phyloP scores from a whole-genome alignment of 306 rosid species.

The Trifolium dubium region DNA sequence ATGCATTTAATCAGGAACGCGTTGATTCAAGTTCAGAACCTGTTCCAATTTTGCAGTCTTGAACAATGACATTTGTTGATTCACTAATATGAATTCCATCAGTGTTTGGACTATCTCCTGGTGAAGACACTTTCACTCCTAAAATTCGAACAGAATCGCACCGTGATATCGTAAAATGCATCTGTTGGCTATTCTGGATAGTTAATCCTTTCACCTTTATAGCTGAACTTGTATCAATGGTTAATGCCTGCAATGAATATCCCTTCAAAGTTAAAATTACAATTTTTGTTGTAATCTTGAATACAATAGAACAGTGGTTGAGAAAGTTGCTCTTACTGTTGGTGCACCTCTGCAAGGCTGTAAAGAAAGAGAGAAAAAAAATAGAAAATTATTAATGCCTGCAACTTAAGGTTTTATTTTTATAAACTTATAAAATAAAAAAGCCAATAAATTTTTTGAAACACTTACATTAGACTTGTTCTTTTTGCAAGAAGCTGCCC shows the following conservation, averaged over 20 bases:
- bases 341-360: constrained; percentile 99
- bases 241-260: constrained; percentile 76
- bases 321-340: constrained; percentile 68
- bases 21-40: constrained; percentile 55
- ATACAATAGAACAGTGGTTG: constrained; percentile 1
- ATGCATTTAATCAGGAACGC: not conserved
- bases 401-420: constrained; percentile 18
- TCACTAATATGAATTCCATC: constrained; percentile 93
- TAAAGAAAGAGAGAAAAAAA: constrained; percentile 30
- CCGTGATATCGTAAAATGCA: constrained; percentile 73
- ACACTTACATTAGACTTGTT: constrained; percentile 77
- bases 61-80: constrained; percentile 83
- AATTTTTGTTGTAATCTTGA: not conserved
- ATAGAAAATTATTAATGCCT: constrained; percentile 7
- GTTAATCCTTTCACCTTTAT: constrained; percentile 79
- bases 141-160: constrained; percentile 67
- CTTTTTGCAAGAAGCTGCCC: constrained; percentile 98
- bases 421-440: constrained; percentile 20
- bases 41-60: constrained; percentile 89
- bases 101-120: constrained; percentile 92
- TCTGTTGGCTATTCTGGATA: constrained; percentile 91
- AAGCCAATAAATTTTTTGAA: constrained; percentile 1
- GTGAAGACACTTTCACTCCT: constrained; percentile 75
- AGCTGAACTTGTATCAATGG: constrained; percentile 78
- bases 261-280: constrained; percentile 36